phyloP scores from a whole-genome alignment of 2,329 filamentous ascomycete genomes.

The Didymella pinodella region DNA sequence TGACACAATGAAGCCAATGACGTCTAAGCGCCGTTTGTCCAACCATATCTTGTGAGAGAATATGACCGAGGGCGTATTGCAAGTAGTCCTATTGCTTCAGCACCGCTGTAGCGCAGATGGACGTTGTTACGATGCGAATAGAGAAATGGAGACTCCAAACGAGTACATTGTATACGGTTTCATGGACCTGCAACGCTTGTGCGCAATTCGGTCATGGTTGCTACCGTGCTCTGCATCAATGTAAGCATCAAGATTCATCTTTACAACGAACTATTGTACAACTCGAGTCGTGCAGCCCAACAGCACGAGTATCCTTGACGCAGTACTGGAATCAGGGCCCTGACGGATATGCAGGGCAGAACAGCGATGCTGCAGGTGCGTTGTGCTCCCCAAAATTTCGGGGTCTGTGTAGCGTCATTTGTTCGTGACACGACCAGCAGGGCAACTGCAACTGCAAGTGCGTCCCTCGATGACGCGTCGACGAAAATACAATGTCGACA shows the following conservation, averaged over 20 bases:
- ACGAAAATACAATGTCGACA: not conserved
- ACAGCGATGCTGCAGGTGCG: not conserved
- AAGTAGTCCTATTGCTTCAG: not conserved
- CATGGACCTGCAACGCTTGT: not conserved
- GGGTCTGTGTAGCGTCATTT: constrained; percentile 2
- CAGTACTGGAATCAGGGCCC: not conserved
- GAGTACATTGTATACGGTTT: not conserved
- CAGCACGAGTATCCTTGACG: not conserved
- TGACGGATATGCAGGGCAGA: not conserved
- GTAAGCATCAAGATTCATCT: not conserved
- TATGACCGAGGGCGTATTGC: no score
- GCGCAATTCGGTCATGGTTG: not conserved
- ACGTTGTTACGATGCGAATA: not conserved
- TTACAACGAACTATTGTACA: no score
- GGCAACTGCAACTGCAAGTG: not conserved
- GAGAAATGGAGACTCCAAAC: not conserved
- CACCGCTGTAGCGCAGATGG: not conserved
- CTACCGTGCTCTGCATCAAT: not conserved
- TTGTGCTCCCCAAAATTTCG: constrained; percentile 2
- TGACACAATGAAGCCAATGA: constrained; percentile 1
- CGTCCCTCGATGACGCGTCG: not conserved
- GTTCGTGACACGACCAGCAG: not conserved
- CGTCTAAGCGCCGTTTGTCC: not conserved
- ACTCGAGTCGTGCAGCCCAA: not conserved
- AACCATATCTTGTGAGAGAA: not conserved